Base-by-base conservation (phyloP, 2,329 filamentous ascomycete genomes). In the Fusarium piperis region DNA sequence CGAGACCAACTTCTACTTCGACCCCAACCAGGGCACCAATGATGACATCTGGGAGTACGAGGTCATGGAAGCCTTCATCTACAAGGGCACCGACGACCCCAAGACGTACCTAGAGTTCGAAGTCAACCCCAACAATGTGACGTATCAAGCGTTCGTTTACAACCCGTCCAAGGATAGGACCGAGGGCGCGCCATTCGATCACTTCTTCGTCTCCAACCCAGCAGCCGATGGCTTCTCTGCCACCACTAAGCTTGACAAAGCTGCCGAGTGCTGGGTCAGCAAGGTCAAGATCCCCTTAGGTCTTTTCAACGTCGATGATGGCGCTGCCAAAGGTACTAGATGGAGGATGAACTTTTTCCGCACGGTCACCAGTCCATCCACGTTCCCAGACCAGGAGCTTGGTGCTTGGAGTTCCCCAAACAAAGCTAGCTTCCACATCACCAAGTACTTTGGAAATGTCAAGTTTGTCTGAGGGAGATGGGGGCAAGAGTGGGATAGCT, bases 301-400 rank as follows among this genome's bases (percentile, higher is more conserved):
- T 4, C 76, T 87, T 10, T 87, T 87, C 79, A 86, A 86, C 62
- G 83, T 87, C 28, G 83, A 86, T 61, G 65, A 76, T 4, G 83
- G 83, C 41, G 65, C 76, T 68, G 84, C 83, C 2, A 76, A 78
- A 66, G 83, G 83, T 23, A 86, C 84, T 1, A 59, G 79, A 67
- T 87, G 85, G 85, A 80, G 85, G 64, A 86, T 87, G 84, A 86
- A 87, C 74, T 87, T 87, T 69, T 85, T 87, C 76, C 80, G 85
- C 48, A 87, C 84, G 4, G 75, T 85, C 32, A 83, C 83, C 5
- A 79, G 80, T 28, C 81, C 81, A 0, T 75, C 79, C 1, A 85
- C 78, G 10, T 87, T 79, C 70, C 85, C 85, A 0, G 78, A 82
- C 36, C 84, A 86, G 75, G 71, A 66, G 1, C 77, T 85, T 6